Evolutionary conservation across 2,329 filamentous ascomycete species (phyloP).

Genomic region (Pseudogymnoascus verrucosus): DNA sequence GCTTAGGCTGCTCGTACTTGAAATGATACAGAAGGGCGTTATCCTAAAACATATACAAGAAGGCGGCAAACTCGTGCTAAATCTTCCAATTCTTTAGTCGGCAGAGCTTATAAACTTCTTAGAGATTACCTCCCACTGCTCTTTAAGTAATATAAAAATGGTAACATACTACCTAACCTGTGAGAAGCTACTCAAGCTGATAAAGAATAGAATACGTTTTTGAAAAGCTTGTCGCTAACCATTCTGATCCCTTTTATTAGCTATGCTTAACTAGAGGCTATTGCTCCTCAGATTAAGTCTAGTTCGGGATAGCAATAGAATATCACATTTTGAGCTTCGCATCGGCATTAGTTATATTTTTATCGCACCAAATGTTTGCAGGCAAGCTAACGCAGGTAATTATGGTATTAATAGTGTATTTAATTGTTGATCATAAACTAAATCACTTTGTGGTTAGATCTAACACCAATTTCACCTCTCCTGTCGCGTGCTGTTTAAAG

Average conservation of each 20-base stretch:
- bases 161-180: not conserved
- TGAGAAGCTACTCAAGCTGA: not conserved
- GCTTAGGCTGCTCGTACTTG: not conserved
- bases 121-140: not conserved
- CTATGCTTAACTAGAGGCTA: not conserved
- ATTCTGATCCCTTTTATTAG: not conserved
- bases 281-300: not conserved
- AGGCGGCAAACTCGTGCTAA: not conserved
- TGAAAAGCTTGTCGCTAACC: not conserved
- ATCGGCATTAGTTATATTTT: not conserved
- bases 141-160: not conserved
- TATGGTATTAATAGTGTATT: not conserved
- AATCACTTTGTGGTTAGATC: not conserved
- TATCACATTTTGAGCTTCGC: not conserved
- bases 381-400: not conserved
- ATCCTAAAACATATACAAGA: not conserved
- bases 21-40: not conserved
- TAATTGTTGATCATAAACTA: not conserved
- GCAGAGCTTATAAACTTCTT: not conserved
- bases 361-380: not conserved
- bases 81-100: not conserved
- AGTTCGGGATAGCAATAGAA: not conserved
- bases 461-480: not conserved
- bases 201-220: not conserved
- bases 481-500: not conserved